A percentile compares a stretch with the other conserved stretches of the same genome.
Conservation (phyloP, 129 eudicot genomes). For the Gnaphalium uliginosum region DNA sequence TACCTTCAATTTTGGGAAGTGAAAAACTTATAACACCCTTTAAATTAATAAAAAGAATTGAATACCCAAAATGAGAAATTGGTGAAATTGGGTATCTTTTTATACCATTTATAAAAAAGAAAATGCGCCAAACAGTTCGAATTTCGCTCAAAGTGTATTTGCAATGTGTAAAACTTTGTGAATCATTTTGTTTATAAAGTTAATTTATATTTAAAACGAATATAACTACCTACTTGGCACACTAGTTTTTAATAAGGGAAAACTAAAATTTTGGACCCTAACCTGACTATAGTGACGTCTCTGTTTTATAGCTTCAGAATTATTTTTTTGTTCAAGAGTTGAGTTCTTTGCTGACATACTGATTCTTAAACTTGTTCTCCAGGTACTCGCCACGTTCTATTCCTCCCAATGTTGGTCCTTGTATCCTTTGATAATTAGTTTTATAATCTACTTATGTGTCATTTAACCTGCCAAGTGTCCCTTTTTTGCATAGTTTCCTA, state of each 20-base stretch:
- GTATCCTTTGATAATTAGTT: constrained; percentile 63
- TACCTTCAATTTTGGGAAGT: not conserved
- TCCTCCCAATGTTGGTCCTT: constrained; percentile 81
- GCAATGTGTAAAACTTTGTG: too few relatives aligned
- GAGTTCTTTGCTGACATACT: constrained; percentile 15
- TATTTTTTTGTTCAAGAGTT: not conserved
- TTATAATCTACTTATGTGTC: not conserved
- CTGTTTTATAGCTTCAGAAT: too few relatives aligned
- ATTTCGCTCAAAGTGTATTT: not conserved
- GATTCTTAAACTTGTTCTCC: constrained; percentile 27
- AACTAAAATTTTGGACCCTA: too few relatives aligned
- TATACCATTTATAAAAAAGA: not conserved
- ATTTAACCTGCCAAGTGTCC: not conserved
- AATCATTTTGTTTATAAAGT: too few relatives aligned
- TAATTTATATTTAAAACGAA: too few relatives aligned
- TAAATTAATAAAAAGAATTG: not conserved
- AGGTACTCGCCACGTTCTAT: constrained; percentile 72
- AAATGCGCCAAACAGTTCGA: not conserved
- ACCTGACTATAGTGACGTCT: too few relatives aligned
- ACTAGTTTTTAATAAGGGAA: too few relatives aligned
- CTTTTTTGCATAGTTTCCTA: not conserved
- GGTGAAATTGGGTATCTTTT: not conserved
- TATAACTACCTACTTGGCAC: too few relatives aligned
- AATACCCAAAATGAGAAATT: not conserved
- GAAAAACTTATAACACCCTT: not conserved